phyloP scores from a whole-genome alignment of 345 rosid genomes.

The Kernera saxatilis region DNA sequence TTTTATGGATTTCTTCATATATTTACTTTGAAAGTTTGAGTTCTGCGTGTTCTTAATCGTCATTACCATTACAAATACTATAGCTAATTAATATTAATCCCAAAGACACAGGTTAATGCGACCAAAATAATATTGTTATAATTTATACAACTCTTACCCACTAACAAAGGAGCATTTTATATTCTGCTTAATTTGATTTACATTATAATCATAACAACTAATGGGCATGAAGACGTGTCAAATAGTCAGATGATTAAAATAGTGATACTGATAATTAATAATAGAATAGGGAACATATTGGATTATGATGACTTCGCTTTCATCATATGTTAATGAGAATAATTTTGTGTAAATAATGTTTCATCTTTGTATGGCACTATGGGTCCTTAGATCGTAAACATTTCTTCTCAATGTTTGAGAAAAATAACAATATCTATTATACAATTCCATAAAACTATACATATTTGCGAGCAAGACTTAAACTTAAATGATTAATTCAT shows the following conservation, averaged over 20 bases:
- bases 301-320: slow-evolving; percentile 33
- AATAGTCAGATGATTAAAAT: background rate
- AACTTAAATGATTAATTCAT: background rate
- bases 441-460: background rate
- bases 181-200: background rate
- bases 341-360: slow-evolving; percentile 6
- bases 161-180: slow-evolving; percentile 4
- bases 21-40: background rate
- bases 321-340: slow-evolving; percentile 27
- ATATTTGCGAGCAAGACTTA: background rate
- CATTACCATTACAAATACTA: background rate
- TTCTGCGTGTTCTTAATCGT: background rate
- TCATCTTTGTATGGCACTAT: slow-evolving; percentile 14
- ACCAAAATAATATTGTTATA: background rate
- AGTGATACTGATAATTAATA: background rate
- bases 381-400: slow-evolving; percentile 10
- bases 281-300: slow-evolving; percentile 15
- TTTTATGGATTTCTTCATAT: background rate
- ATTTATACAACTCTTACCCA: slow-evolving; percentile 11
- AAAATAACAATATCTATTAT: background rate
- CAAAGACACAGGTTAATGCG: background rate
- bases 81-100: background rate
- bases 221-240: slow-evolving; percentile 27
- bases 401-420: background rate
- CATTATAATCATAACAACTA: slow-evolving; percentile 3